phyloP scores from a whole-genome alignment of 345 rosid genomes.

The Melastoma malabathricum region DNA sequence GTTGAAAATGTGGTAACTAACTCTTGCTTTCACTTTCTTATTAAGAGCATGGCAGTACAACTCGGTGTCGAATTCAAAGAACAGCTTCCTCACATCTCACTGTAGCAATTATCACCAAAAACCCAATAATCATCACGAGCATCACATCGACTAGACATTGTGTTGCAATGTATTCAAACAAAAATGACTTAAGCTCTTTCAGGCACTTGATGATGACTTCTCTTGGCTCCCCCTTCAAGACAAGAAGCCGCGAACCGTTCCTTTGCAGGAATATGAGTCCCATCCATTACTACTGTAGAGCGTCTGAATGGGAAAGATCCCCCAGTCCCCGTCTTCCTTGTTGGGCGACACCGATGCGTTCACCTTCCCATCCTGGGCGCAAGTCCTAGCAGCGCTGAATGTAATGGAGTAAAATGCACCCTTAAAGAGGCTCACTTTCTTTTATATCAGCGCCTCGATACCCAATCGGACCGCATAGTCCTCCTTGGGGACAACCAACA shows the following conservation, averaged over 20 bases:
- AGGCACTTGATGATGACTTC: conserved; percentile 61
- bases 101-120: conserved; percentile 12
- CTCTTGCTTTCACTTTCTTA: conserved; percentile 47
- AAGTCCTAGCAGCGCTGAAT: conserved; percentile 59
- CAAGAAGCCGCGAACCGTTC: conserved; percentile 55
- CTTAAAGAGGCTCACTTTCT: conserved; percentile 25
- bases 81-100: conserved; percentile 72
- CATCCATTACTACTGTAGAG: conserved; percentile 75
- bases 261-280: conserved; percentile 65
- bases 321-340: conserved; percentile 24
- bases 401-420: conserved; percentile 45
- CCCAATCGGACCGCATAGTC: conserved; percentile 51
- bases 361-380: conserved; percentile 61
- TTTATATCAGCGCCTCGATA: conserved; percentile 54
- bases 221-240: conserved; percentile 70
- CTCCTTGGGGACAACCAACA: conserved; percentile 61
- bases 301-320: conserved; percentile 63
- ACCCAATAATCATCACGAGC: not conserved
- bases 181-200: conserved; percentile 34
- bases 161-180: not conserved
- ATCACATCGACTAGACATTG: not conserved
- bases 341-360: conserved; percentile 55
- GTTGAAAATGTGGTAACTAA: not conserved
- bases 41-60: conserved; percentile 79
- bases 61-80: conserved; percentile 79